Evolutionary conservation across 768 basidiomycete species (phyloP), one percentile per base, ranked within the genome.

Genomic region (Pleurotus platypus): DNA sequence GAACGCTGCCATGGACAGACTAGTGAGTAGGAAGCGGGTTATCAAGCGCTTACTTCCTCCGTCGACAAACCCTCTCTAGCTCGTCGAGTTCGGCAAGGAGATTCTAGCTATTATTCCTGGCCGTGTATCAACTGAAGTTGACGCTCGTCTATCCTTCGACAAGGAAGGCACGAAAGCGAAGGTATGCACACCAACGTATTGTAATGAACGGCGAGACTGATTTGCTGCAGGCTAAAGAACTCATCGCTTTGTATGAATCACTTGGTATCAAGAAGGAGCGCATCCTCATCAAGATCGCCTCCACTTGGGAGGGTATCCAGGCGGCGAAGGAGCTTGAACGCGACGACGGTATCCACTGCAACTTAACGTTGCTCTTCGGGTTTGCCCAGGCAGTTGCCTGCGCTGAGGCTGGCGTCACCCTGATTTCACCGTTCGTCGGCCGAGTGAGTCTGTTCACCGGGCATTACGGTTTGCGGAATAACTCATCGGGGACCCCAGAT

Each of bases 291-390:
- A 99, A 99, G 81, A 98, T 99, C 69, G 97, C 96, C 27, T 96
- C 97, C 40, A 95, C 95, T 48, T 99, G 93, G 92, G 97, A 98
- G 76, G 97, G 97, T 75, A 99, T 99, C 78, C 96, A 99, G 74
- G 97, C 97, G 58, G 97, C 97, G 38, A 87, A 93, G 61, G 89
- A 95, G 74, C 88, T 99, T 62, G 97, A 99, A 79, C 73, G 82
- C 59, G 90, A 96, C 64, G 86, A 97, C 58, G 83, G 81, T 61
- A 98, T 99, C 74, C 95, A 96, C 85, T 98, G 94, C 82, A 98
- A 99, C 79, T 86, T 99, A 63, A 99, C 97, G 50, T 89, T 99
- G 65, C 87, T 98, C 63, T 99, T 99, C 79, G 97, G 97, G 65
- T 99, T 99, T 74, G 90, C 81, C 46, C 97, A 99, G 77, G 97